These are phyloP conservation scores for Logfia minima DNA, from an alignment of 129 eudicot genomes.

Conservation along the genomic window DNA sequence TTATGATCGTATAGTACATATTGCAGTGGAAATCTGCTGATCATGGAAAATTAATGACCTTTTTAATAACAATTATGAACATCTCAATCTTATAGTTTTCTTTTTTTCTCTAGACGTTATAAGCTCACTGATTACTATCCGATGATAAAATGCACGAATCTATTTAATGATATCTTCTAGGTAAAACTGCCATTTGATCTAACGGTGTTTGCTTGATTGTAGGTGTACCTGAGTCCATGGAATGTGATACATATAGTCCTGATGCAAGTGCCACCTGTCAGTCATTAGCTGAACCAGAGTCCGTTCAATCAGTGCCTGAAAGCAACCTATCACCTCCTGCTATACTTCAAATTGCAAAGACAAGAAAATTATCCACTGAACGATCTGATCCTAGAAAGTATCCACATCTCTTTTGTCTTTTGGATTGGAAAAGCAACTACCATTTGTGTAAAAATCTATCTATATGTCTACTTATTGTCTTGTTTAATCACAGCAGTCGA, in stretches of 20 bases:
- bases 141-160: neutral
- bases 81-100: neutral
- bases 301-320: slow-evolving; percentile 60
- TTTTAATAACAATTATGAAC: neutral
- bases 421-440: neutral
- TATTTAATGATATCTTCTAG: neutral
- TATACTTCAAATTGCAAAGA: slow-evolving; percentile 80
- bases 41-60: neutral
- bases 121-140: neutral
- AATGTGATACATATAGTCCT: slow-evolving; percentile 61
- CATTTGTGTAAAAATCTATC: neutral
- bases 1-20: neutral
- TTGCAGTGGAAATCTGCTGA: neutral
- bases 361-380: slow-evolving; percentile 80
- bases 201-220: slow-evolving; percentile 13
- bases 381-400: slow-evolving; percentile 83
- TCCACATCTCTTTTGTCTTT: neutral
- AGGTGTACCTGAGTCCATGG: slow-evolving; percentile 51
- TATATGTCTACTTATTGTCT: neutral
- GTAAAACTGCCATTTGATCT: neutral
- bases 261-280: slow-evolving; percentile 60
- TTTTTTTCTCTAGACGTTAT: neutral
- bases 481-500: slow-evolving; percentile 46
- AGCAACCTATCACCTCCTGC: slow-evolving; percentile 61
- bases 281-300: slow-evolving; percentile 67